Evolutionary conservation across 2,329 filamentous ascomycete species (phyloP).

Genomic region (Microcera coccophila): DNA sequence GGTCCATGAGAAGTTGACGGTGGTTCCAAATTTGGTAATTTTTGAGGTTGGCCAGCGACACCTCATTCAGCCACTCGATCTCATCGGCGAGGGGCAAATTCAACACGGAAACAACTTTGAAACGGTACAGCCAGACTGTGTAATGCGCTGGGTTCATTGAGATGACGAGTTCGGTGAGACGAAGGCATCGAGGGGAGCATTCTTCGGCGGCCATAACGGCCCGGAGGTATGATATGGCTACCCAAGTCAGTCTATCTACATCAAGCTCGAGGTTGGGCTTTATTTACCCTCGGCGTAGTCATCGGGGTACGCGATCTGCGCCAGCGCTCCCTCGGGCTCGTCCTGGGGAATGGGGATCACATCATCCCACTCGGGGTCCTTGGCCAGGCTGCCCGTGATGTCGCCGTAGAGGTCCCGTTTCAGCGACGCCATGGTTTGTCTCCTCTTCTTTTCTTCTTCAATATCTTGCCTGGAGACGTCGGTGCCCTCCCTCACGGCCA

Average conservation of each 20-base stretch:
- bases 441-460: slow-evolving; percentile 43
- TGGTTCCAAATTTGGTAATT: slow-evolving; percentile 98
- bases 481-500: slow-evolving; percentile 21
- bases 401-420: slow-evolving; percentile 52
- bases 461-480: slow-evolving; percentile 39
- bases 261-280: background rate
- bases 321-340: slow-evolving; percentile 79
- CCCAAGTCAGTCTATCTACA: slow-evolving; percentile 19
- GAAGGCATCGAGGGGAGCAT: slow-evolving; percentile 71
- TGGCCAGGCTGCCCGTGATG: slow-evolving; percentile 43
- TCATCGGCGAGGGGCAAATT: slow-evolving; percentile 65
- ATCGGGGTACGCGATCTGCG: slow-evolving; percentile 86
- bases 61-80: slow-evolving; percentile 78
- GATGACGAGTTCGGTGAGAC: slow-evolving; percentile 85
- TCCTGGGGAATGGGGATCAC: slow-evolving; percentile 77
- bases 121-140: slow-evolving; percentile 96
- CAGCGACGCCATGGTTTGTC: slow-evolving; percentile 50
- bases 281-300: slow-evolving; percentile 75
- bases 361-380: slow-evolving; percentile 78
- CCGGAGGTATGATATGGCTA: slow-evolving; percentile 86
- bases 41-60: slow-evolving; percentile 81
- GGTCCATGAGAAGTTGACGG: slow-evolving; percentile 61
- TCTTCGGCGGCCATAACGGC: slow-evolving; percentile 90
- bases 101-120: slow-evolving; percentile 68
- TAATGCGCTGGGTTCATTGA: slow-evolving; percentile 94